Evolutionary conservation across 305 asterid genomes (phyloP).

Genomic region (Fraxinus sp.): DNA sequence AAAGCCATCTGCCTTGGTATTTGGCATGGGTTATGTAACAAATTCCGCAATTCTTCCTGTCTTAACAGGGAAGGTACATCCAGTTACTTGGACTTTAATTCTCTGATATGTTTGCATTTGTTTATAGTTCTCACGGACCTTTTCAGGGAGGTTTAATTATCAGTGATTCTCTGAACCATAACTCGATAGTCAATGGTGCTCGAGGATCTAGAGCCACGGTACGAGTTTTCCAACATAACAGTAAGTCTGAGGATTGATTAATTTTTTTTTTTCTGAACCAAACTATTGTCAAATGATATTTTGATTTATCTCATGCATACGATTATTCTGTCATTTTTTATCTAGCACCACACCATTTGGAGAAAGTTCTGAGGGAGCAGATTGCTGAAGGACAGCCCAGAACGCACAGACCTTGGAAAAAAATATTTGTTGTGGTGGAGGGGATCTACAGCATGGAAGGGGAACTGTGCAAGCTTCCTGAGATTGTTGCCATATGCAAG

Average conservation of each 20-base stretch:
- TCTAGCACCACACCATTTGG: conserved; percentile 88
- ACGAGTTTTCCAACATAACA: conserved; percentile 96
- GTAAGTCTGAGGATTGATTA: conserved; percentile 38
- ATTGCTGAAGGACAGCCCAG: conserved; percentile 98
- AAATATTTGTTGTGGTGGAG: conserved; percentile 94
- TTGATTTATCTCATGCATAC: conserved; percentile 12
- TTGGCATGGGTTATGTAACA: conserved; percentile 97
- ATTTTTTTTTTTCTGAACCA: not conserved
- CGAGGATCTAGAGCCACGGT: conserved; percentile 98
- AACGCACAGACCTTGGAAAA: conserved; percentile 98
- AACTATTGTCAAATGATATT: conserved; percentile 9
- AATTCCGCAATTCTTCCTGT: conserved; percentile 96
- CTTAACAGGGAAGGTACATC: conserved; percentile 71
- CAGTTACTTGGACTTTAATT: conserved; percentile 3
- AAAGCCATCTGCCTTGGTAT: conserved; percentile 88
- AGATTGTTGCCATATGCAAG: conserved; percentile 91
- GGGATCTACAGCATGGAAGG: conserved; percentile 99
- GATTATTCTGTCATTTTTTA: conserved; percentile 28
- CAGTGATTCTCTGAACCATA: conserved; percentile 95
- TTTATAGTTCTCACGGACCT: conserved; percentile 22
- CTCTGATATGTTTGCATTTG: conserved; percentile 7
- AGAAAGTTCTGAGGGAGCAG: conserved; percentile 84
- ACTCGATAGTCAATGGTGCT: conserved; percentile 96
- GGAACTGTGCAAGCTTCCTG: conserved; percentile 95
- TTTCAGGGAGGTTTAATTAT: conserved; percentile 88